Percentiles rank a stretch among this genome's conserved stretches.
These are phyloP conservation scores for Auricularia heimuer DNA, from an alignment of 768 basidiomycete species.

Conservation along the genomic window DNA sequence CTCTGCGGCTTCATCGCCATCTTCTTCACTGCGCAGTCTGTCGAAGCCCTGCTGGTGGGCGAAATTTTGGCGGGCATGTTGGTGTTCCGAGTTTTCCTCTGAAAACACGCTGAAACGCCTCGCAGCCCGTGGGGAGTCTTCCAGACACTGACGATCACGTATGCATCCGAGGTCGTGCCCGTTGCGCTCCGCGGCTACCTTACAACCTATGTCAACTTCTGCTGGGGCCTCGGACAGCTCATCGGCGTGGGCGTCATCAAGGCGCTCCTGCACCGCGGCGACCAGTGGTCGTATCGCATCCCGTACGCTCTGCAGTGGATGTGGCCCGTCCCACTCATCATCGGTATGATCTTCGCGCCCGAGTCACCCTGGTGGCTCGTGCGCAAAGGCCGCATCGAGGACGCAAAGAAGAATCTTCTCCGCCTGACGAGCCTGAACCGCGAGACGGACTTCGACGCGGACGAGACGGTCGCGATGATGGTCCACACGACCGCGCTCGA, in stretches of 20 bases:
- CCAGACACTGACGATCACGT: slow-evolving; percentile 19
- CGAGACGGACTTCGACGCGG: slow-evolving; percentile 17
- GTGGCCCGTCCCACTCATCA: slow-evolving; percentile 20
- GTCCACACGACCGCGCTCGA: slow-evolving; percentile 27
- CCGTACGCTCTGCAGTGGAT: slow-evolving; percentile 7
- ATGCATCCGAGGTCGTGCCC: slow-evolving; percentile 16
- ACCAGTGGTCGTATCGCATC: slow-evolving; percentile 10
- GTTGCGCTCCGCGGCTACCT: slow-evolving; percentile 13
- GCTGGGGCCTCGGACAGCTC: slow-evolving; percentile 17
- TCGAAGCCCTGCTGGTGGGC: slow-evolving; percentile 6
- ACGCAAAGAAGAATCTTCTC: slow-evolving; percentile 17
- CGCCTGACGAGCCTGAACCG: slow-evolving; percentile 9
- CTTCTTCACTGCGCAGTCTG: slow-evolving; percentile 8
- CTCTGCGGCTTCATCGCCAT: slow-evolving; percentile 12
- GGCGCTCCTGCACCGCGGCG: not conserved
- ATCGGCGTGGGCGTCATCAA: slow-evolving; percentile 8
- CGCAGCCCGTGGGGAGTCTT: slow-evolving; percentile 17
- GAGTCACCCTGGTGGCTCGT: slow-evolving; percentile 22
- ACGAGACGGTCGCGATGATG: slow-evolving; percentile 25
- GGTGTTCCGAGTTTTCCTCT: too few relatives aligned
- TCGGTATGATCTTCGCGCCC: slow-evolving; percentile 17
- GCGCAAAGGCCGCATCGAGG: slow-evolving; percentile 17
- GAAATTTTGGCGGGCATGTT: slow-evolving; percentile 19
- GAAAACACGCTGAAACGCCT: too few relatives aligned
- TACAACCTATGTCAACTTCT: slow-evolving; percentile 22